A percentile compares a stretch with the other conserved stretches of the same genome.
phyloP scores from a whole-genome alignment of 352 stramenopile species.

The Phytophthora hybrid region DNA sequence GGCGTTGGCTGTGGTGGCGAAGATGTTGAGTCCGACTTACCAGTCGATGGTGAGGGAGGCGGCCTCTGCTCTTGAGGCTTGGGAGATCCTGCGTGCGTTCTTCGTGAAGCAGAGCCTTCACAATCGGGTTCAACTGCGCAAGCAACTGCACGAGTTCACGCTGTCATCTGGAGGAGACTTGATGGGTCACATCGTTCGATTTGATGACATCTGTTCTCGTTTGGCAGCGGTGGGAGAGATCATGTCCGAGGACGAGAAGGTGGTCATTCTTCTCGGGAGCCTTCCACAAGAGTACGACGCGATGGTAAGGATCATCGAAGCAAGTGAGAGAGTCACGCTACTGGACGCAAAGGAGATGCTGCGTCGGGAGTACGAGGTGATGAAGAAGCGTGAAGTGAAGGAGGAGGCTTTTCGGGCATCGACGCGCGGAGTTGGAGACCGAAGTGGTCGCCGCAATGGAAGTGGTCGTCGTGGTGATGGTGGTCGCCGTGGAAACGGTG shows the following conservation, averaged over 20 bases:
- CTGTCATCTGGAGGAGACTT: constrained; percentile 9
- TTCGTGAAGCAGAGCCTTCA: constrained; percentile 31
- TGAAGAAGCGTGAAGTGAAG: constrained; percentile 11
- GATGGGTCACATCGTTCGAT: constrained; percentile 24
- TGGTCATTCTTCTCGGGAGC: constrained; percentile 23
- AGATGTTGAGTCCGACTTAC: constrained; percentile 21
- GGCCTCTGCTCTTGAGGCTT: constrained; percentile 16
- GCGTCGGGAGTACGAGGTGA: constrained; percentile 13
- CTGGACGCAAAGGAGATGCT: constrained; percentile 36
- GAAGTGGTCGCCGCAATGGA: neutral
- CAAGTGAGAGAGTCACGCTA: constrained; percentile 12
- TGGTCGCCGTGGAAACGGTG: neutral
- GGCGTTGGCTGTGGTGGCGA: constrained; percentile 12
- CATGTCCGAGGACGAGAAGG: constrained; percentile 23
- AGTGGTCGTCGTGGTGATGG: neutral
- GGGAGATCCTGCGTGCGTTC: constrained; percentile 20
- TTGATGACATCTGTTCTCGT: constrained; percentile 27
- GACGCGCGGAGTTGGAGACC: neutral
- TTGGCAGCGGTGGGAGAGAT: constrained; percentile 21
- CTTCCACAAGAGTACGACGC: constrained; percentile 22
- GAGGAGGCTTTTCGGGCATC: constrained; percentile 18
- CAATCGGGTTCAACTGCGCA: constrained; percentile 37
- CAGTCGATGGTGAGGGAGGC: constrained; percentile 21
- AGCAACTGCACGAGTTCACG: constrained; percentile 30
- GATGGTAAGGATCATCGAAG: constrained; percentile 35